Percentiles rank a stretch among this genome's conserved stretches.
Conservation (phyloP, 352 stramenopile genomes). For the Globisporangium perplexum region DNA sequence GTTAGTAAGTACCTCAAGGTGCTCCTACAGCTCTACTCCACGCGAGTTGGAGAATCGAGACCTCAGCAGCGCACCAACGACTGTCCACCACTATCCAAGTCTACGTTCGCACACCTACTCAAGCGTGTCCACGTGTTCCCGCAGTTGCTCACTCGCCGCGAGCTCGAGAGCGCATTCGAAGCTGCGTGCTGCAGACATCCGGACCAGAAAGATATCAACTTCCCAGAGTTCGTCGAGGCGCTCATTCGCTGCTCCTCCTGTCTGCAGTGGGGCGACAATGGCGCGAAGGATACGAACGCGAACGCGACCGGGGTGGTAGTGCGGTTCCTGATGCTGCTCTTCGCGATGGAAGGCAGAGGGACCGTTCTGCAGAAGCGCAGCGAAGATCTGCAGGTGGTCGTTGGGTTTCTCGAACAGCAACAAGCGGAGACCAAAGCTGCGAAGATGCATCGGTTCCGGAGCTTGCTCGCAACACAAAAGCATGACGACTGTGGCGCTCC, state of each 20-base stretch:
- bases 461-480: constrained; percentile 29
- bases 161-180: constrained; percentile 41
- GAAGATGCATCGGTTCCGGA: constrained; percentile 43
- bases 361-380: constrained; percentile 53
- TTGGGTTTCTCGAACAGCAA: constrained; percentile 41
- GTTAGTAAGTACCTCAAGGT: constrained; percentile 36
- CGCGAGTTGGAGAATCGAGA: constrained; percentile 9
- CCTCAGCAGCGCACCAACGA: neutral
- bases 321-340: constrained; percentile 72
- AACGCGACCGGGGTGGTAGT: constrained; percentile 30
- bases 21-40: constrained; percentile 37
- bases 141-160: constrained; percentile 50
- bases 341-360: constrained; percentile 67
- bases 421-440: constrained; percentile 25
- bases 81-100: constrained; percentile 18
- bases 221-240: constrained; percentile 61
- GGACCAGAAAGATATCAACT: constrained; percentile 28
- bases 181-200: constrained; percentile 21
- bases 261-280: constrained; percentile 34
- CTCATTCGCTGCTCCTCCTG: constrained; percentile 40
- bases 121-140: constrained; percentile 48
- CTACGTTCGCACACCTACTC: constrained; percentile 40
- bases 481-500: neutral
- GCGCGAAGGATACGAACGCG: neutral
- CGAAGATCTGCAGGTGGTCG: constrained; percentile 45